Evolutionary conservation across 2,329 filamentous ascomycete genomes (phyloP).

Genomic region (Microascus cirrosus): DNA sequence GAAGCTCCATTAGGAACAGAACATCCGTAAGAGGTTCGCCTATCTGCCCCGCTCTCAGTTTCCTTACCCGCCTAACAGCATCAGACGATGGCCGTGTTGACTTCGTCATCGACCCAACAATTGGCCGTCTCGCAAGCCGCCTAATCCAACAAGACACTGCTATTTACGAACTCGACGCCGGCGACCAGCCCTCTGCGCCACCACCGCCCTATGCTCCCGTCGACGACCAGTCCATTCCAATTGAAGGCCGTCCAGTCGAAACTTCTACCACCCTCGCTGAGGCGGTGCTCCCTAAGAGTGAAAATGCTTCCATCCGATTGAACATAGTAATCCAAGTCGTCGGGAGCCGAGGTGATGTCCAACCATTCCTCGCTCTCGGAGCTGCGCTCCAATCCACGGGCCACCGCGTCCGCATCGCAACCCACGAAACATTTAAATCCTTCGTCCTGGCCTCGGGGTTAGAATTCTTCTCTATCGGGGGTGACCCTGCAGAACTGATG

Average conservation of each 20-base stretch:
- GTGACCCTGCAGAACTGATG: constrained; percentile 66
- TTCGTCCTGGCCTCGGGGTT: constrained; percentile 61
- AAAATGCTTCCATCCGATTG: constrained; percentile 44
- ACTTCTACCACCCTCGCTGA: constrained; percentile 33
- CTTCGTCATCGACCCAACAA: constrained; percentile 67
- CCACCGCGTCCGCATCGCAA: constrained; percentile 64
- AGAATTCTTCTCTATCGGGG: constrained; percentile 67
- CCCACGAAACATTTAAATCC: constrained; percentile 54
- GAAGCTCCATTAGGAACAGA: neutral
- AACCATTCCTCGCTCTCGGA: constrained; percentile 63
- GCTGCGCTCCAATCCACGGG: constrained; percentile 51
- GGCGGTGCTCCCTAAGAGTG: constrained; percentile 50
- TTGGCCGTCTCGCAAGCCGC: constrained; percentile 27
- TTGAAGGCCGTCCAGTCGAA: constrained; percentile 14
- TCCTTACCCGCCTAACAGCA: neutral
- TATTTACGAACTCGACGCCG: constrained; percentile 55
- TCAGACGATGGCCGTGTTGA: constrained; percentile 66
- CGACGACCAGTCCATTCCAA: constrained; percentile 45
- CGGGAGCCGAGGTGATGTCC: constrained; percentile 63
- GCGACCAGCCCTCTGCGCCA: constrained; percentile 45
- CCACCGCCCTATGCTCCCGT: constrained; percentile 20
- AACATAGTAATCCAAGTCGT: constrained; percentile 69
- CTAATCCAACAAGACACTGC: neutral
- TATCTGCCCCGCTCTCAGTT: neutral
- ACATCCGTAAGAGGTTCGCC: neutral